phyloP scores from a whole-genome alignment of 768 basidiomycete genomes.

The Tubosaeta sp. region DNA sequence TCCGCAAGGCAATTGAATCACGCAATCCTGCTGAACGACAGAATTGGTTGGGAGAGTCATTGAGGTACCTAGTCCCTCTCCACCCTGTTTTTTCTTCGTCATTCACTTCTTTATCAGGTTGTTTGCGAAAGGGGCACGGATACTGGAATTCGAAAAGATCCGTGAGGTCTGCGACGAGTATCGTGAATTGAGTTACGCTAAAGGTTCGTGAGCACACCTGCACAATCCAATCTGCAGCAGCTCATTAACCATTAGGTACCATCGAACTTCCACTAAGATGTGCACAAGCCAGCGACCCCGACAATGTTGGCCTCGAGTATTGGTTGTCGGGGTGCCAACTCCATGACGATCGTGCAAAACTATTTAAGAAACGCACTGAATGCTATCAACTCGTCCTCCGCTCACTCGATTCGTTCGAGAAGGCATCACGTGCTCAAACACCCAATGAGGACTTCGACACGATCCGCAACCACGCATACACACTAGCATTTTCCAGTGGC shows the following conservation, averaged over 20 bases:
- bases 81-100: background rate
- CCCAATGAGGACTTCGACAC: constrained; percentile 55
- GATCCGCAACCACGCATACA: constrained; percentile 81
- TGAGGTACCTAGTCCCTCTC: constrained; percentile 52
- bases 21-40: constrained; percentile 69
- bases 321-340: constrained; percentile 62
- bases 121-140: constrained; percentile 84
- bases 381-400: constrained; percentile 86
- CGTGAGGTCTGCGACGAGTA: constrained; percentile 88
- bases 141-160: constrained; percentile 78
- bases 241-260: constrained; percentile 50
- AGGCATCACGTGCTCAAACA: constrained; percentile 35
- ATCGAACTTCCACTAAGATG: constrained; percentile 82
- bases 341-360: constrained; percentile 54
- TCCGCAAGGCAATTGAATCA: constrained; percentile 85
- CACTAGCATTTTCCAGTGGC: constrained; percentile 75
- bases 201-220: constrained; percentile 46
- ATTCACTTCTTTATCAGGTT: constrained; percentile 44
- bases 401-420: constrained; percentile 76
- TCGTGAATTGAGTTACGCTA: constrained; percentile 75
- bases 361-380: constrained; percentile 56
- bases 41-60: constrained; percentile 78
- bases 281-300: constrained; percentile 72
- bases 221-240: background rate
- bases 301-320: constrained; percentile 69